These are phyloP conservation scores for Annulohypoxylon bovei DNA, from an alignment of 495 filamentous ascomycete genomes.

Conservation along the genomic window DNA sequence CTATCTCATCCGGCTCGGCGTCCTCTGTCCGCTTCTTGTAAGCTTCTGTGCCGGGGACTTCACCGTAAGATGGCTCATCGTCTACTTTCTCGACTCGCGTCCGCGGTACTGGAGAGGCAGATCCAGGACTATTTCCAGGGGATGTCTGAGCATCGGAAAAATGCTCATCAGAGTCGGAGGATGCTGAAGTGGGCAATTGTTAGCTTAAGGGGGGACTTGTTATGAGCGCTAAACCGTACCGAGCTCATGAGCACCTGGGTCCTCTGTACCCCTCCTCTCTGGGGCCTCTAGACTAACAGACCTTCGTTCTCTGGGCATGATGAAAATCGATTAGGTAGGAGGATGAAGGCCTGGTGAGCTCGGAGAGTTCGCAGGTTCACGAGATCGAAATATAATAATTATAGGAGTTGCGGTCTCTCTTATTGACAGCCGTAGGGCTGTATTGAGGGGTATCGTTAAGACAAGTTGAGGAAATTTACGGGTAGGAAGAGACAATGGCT, in stretches of 20 bases:
- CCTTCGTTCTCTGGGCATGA: constrained; percentile 51
- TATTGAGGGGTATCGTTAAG: constrained; percentile 26
- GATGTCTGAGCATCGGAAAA: constrained; percentile 91
- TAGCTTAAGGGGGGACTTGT: constrained; percentile 6
- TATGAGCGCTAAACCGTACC: constrained; percentile 60
- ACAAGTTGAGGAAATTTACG: constrained; percentile 27
- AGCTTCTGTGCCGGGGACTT: constrained; percentile 85
- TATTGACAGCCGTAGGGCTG: constrained; percentile 19
- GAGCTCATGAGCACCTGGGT: constrained; percentile 85
- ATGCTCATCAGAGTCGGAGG: constrained; percentile 83
- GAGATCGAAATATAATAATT: constrained; percentile 8
- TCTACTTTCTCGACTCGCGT: constrained; percentile 84
- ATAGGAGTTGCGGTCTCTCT: constrained; percentile 13
- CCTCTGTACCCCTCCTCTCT: constrained; percentile 70
- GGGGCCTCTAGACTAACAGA: constrained; percentile 70
- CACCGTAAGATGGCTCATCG: constrained; percentile 76
- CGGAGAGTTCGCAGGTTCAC: not conserved
- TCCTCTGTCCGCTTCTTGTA: constrained; percentile 80
- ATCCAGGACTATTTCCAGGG: constrained; percentile 61
- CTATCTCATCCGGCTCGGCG: constrained; percentile 80
- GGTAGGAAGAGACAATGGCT: constrained; percentile 18
- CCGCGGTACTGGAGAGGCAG: constrained; percentile 73
- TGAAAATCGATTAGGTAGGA: constrained; percentile 13
- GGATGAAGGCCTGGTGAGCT: not conserved
- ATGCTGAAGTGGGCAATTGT: constrained; percentile 52